phyloP scores from a whole-genome alignment of 2,329 filamentous ascomycete species.

The Penicillium sclerotiorum region DNA sequence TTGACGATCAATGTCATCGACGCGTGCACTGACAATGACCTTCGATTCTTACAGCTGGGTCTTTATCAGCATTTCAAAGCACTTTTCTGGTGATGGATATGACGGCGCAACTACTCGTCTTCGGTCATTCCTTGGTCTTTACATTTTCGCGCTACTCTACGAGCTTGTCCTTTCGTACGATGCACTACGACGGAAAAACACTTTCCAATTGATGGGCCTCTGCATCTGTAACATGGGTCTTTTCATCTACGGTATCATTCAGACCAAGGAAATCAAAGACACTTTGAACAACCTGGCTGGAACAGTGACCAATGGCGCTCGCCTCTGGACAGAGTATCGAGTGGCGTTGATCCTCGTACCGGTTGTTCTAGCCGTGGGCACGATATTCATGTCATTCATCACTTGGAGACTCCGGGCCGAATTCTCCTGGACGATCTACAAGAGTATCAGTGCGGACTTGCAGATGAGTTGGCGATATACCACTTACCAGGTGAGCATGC shows the following conservation, averaged over 20 bases:
- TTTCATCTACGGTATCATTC: conserved; percentile 19
- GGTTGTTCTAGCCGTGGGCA: conserved; percentile 16
- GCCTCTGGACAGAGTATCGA: conserved; percentile 7
- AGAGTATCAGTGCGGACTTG: conserved; percentile 24
- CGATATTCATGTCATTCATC: conserved; percentile 16
- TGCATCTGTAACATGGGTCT: conserved; percentile 24
- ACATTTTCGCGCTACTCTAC: conserved; percentile 24
- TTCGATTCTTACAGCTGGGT: conserved; percentile 24
- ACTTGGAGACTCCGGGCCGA: conserved; percentile 24
- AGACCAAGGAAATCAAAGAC: conserved; percentile 18
- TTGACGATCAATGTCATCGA: not conserved
- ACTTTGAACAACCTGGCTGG: conserved; percentile 10
- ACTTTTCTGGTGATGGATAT: conserved; percentile 13
- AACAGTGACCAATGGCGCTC: not conserved
- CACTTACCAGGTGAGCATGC: conserved; percentile 18
- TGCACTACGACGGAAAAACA: conserved; percentile 22
- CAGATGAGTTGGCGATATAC: conserved; percentile 25
- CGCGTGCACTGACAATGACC: no score
- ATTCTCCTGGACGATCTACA: conserved; percentile 25
- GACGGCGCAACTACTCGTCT: conserved; percentile 13
- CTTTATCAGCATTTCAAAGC: conserved; percentile 18
- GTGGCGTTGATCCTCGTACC: conserved; percentile 22
- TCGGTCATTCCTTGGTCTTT: conserved; percentile 24
- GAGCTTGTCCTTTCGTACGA: conserved; percentile 24
- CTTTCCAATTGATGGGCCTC: conserved; percentile 22